Conservation (phyloP, 106 monocot genomes). For the Dioscorea alata region DNA sequence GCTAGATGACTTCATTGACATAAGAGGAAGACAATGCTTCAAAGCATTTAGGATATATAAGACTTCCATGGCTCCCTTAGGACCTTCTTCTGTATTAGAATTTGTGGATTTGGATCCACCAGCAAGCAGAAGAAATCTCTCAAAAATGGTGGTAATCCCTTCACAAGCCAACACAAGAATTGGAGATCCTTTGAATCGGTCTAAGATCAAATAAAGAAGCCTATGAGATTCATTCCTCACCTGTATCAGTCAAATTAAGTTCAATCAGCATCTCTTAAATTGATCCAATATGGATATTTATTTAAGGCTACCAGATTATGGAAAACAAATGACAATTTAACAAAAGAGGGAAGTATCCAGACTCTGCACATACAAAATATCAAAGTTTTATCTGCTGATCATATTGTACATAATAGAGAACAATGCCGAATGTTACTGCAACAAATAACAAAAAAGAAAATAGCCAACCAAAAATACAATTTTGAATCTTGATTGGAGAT, state of each 20-base stretch:
- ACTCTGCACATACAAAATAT: neutral
- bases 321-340: neutral
- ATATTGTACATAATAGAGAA: too few species aligned
- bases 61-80: slow-evolving; percentile 67
- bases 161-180: slow-evolving; percentile 62
- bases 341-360: neutral
- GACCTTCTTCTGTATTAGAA: slow-evolving; percentile 21
- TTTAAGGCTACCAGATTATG: neutral
- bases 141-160: slow-evolving; percentile 52
- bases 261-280: neutral
- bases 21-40: slow-evolving; percentile 57
- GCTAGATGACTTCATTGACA: slow-evolving; percentile 46
- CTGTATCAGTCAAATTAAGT: slow-evolving; percentile 28
- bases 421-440: too few species aligned
- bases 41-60: slow-evolving; percentile 59
- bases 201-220: slow-evolving; percentile 50
- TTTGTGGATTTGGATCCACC: slow-evolving; percentile 50
- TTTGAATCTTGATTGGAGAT: too few species aligned
- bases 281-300: neutral
- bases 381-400: neutral
- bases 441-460: too few species aligned
- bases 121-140: slow-evolving; percentile 76
- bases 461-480: too few species aligned
- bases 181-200: slow-evolving; percentile 55
- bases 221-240: slow-evolving; percentile 68